Evolutionary conservation across 106 monocot genomes (phyloP).

Genomic region (Agapanthus africanus): DNA sequence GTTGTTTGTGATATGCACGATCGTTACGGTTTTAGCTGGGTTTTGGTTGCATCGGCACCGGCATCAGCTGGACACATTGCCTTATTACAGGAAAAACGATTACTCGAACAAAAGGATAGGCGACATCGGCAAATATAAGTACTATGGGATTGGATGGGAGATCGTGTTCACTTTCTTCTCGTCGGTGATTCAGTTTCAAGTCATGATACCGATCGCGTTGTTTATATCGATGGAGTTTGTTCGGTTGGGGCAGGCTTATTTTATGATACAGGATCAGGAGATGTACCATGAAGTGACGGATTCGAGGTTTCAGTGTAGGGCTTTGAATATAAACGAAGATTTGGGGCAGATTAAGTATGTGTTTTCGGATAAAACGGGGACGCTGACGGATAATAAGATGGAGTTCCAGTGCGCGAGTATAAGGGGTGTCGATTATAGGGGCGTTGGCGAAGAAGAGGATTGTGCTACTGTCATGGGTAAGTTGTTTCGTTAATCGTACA

Average conservation of each 20-base stretch:
- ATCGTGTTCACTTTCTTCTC: conserved; percentile 60
- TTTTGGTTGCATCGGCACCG: conserved; percentile 26
- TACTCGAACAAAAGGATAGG: not conserved
- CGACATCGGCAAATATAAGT: conserved; percentile 25
- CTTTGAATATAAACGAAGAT: conserved; percentile 94
- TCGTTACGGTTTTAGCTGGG: conserved; percentile 21
- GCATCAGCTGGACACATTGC: conserved; percentile 20
- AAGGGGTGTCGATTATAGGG: conserved; percentile 49
- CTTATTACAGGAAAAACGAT: conserved; percentile 35
- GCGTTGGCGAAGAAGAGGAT: not conserved
- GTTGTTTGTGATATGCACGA: conserved; percentile 22
- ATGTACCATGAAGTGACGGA: conserved; percentile 43
- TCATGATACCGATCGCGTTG: conserved; percentile 79
- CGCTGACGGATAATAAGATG: conserved; percentile 95
- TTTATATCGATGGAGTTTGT: conserved; percentile 93
- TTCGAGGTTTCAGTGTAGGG: conserved; percentile 74
- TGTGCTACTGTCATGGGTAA: conserved; percentile 17
- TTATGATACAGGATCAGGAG: conserved; percentile 63
- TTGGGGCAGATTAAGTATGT: conserved; percentile 93
- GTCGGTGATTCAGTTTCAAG: conserved; percentile 70
- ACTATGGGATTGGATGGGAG: conserved; percentile 58
- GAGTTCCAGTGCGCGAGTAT: conserved; percentile 75
- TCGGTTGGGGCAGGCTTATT: conserved; percentile 70
- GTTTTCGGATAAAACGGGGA: conserved; percentile 92
- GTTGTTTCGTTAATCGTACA: too few relatives aligned